Evolutionary conservation across 352 stramenopile species (phyloP).

Genomic region (Phytophthora palmivora): DNA sequence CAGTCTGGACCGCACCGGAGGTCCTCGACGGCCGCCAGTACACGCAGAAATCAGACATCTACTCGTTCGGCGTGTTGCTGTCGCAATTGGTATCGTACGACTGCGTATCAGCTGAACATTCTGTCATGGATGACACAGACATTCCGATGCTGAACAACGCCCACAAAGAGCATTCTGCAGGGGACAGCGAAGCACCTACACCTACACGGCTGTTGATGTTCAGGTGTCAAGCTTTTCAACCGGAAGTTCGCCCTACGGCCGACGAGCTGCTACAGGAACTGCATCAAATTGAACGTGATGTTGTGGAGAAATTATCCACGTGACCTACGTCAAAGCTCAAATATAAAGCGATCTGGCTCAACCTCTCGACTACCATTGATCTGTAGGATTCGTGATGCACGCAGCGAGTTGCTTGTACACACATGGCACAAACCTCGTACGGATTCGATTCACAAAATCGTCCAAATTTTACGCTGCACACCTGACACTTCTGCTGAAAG

Average conservation of each 20-base stretch:
- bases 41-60: conserved; percentile 54
- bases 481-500: conserved; percentile 14
- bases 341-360: conserved; percentile 9
- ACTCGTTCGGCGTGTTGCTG: conserved; percentile 53
- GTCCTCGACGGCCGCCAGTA: conserved; percentile 55
- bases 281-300: conserved; percentile 33
- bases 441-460: conserved; percentile 34
- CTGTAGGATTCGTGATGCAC: conserved; percentile 7
- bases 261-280: conserved; percentile 44
- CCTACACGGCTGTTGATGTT: conserved; percentile 47
- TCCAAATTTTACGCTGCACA: conserved; percentile 17
- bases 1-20: conserved; percentile 51
- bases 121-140: conserved; percentile 50
- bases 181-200: conserved; percentile 35
- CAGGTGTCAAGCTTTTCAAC: conserved; percentile 52
- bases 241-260: conserved; percentile 47
- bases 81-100: conserved; percentile 50
- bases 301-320: conserved; percentile 27
- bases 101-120: conserved; percentile 40
- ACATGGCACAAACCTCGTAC: conserved; percentile 14
- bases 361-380: conserved; percentile 28
- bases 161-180: conserved; percentile 12
- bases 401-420: not conserved
- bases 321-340: conserved; percentile 1
- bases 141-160: conserved; percentile 48